Evolutionary conservation across 768 basidiomycete species (phyloP), one percentile per base, ranked within the genome.

Genomic region (Lactarius akahatsu): DNA sequence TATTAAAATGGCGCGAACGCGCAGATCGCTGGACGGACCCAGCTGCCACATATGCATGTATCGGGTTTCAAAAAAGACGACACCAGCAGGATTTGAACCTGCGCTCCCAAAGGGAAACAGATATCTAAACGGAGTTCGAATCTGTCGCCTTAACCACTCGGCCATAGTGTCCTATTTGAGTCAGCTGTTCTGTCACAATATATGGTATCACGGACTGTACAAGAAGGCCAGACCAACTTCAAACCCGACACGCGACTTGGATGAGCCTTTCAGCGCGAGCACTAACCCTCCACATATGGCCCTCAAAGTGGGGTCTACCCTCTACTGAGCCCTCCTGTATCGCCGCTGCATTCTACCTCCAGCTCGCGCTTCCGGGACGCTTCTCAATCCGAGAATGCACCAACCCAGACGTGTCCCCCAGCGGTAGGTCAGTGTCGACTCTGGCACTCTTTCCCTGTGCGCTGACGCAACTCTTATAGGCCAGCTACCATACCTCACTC

Each of bases 381-480:
- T 93, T 89, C 75, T 76, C 74, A 20, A 75, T 93, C 32, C 77
- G 79, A 41, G 83, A 86, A 75, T 88, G 84, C 72, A 80, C 82
- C 4, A 85, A 89, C 74, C 87, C 89, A 10, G 90, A 92, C 77
- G 67, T 81, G 26, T 91, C 91, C 57, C 90, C 91, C 16, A 86
- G 80, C 71, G 91, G 91, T 87, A 74, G 77, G 84, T 80, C 68
- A 70, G 74, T 76, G 64, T 54, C 23, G 23, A 28, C 16, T 43
- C 38, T 34, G 57, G 23, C 6, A 8, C 11, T 66, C 57, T n/a
- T 7, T 45, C 34, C 38, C 20, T 45, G 6, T 26, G 36, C 52
- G 38, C 16, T 54, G 30, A 62, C 36, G n/a, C 40, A 16, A 18
- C 43, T 30, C 52, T 54, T 9, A 63, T 54, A 92, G 91, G 91